These are phyloP conservation scores for Mediolabrus comicus DNA, from an alignment of 108 stramenopile species.

Conservation along the genomic window DNA sequence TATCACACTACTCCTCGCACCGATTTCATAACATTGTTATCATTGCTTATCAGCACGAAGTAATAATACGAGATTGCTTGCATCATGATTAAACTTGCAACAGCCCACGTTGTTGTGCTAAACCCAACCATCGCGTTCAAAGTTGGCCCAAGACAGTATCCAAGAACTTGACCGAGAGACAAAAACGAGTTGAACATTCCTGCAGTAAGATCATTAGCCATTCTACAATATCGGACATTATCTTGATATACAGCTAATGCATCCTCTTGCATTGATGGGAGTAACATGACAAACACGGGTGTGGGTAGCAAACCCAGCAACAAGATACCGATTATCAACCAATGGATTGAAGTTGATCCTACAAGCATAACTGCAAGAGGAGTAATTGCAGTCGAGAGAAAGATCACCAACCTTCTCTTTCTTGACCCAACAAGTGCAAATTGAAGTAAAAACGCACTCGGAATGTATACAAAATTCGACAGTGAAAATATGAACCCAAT, in stretches of 20 bases:
- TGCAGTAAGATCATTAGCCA: slow-evolving; percentile 36
- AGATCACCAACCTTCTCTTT: slow-evolving; percentile 4
- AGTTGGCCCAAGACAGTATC: slow-evolving; percentile 33
- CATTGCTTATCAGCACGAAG: background rate
- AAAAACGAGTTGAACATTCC: slow-evolving; percentile 46
- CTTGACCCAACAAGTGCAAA: slow-evolving; percentile 15
- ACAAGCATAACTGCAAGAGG: slow-evolving; percentile 32
- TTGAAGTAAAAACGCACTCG: slow-evolving; percentile 29
- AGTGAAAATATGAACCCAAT: slow-evolving; percentile 43
- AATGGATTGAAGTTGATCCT: slow-evolving; percentile 17
- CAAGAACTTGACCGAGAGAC: slow-evolving; percentile 33
- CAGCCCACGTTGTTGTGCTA: slow-evolving; percentile 16
- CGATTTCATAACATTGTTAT: background rate
- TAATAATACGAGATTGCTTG: slow-evolving; percentile 31
- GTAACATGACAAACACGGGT: slow-evolving; percentile 32
- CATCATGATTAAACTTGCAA: slow-evolving; percentile 19
- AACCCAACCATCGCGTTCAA: slow-evolving; percentile 24
- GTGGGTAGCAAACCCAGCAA: slow-evolving; percentile 34
- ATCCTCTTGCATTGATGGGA: slow-evolving; percentile 46
- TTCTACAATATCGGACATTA: slow-evolving; percentile 4
- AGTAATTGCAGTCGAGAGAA: slow-evolving; percentile 18
- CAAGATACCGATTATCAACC: slow-evolving; percentile 13
- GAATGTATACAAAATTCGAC: slow-evolving; percentile 36
- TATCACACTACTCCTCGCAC: background rate
- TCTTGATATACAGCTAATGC: slow-evolving; percentile 20